Evolutionary conservation across 2,329 filamentous ascomycete species (phyloP).

Genomic region (Teratosphaeria destructans): DNA sequence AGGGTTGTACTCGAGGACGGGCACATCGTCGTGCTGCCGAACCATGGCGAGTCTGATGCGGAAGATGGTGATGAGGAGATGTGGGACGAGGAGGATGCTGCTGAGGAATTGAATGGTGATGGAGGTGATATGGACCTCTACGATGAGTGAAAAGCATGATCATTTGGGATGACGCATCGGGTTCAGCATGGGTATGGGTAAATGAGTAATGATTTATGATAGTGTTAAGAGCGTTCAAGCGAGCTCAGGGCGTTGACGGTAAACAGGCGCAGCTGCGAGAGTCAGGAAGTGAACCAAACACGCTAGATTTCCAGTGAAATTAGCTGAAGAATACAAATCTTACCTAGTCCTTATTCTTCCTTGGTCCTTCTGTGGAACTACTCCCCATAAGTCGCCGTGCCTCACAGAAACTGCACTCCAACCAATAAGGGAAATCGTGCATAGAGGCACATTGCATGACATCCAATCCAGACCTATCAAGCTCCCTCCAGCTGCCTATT

Average conservation of each 20-base stretch:
- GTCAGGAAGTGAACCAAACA: not conserved
- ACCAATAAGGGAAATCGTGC: no score
- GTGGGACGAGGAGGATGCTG: constrained; percentile 61
- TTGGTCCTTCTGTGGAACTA: not conserved
- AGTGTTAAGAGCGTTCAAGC: not conserved
- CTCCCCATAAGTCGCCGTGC: no score
- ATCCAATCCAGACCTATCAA: not conserved
- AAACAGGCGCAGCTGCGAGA: not conserved
- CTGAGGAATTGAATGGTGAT: constrained; percentile 53
- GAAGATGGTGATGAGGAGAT: constrained; percentile 53
- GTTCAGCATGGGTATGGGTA: not conserved
- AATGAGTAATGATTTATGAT: not conserved
- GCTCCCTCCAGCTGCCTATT: constrained; percentile 23
- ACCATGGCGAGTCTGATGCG: constrained; percentile 58
- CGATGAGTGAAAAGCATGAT: constrained; percentile 33
- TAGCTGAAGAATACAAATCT: not conserved
- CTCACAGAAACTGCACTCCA: no score
- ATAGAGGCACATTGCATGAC: not conserved
- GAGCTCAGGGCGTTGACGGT: not conserved
- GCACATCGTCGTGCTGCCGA: constrained; percentile 70
- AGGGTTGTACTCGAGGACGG: constrained; percentile 68
- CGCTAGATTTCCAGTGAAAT: not conserved
- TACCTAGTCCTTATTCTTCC: not conserved
- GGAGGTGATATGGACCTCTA: constrained; percentile 54
- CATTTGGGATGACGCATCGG: not conserved